A percentile compares a stretch with the other conserved stretches of the same genome.
These are phyloP conservation scores for Aechmea fasciata DNA, from an alignment of 176 grass and related monocot genomes.

Conservation along the genomic window DNA sequence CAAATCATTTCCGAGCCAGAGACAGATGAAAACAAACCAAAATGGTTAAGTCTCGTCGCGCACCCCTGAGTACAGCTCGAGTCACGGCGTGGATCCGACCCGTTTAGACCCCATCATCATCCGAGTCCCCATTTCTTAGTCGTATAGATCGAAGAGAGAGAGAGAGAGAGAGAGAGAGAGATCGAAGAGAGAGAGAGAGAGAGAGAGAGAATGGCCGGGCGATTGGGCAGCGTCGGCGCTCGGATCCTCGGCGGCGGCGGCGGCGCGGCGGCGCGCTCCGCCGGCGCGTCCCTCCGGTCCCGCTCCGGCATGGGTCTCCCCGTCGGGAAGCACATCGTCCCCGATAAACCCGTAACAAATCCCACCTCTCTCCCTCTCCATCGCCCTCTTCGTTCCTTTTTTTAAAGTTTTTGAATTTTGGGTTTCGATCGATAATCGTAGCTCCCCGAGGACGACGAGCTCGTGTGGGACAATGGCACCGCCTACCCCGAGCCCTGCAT, in stretches of 20 bases:
- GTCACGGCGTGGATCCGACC: background rate
- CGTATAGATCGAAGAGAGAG: background rate
- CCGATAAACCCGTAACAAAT: slow-evolving; percentile 70
- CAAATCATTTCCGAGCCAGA: no score
- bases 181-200: background rate
- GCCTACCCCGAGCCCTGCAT: slow-evolving; percentile 85
- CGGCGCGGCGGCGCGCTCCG: slow-evolving; percentile 55
- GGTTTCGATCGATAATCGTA: slow-evolving; percentile 19
- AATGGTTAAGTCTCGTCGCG: no score
- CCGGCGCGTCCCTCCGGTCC: slow-evolving; percentile 47
- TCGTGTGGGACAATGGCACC: slow-evolving; percentile 95
- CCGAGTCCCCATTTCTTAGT: background rate
- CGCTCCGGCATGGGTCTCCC: slow-evolving; percentile 92
- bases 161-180: background rate
- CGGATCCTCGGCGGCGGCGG: slow-evolving; percentile 73
- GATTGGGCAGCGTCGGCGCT: slow-evolving; percentile 53
- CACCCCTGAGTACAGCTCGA: no score
- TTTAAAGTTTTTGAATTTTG: background rate
- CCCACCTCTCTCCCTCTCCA: background rate
- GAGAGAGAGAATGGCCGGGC: slow-evolving; percentile 49
- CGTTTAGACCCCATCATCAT: background rate
- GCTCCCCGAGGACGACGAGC: slow-evolving; percentile 61
- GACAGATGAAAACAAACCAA: no score
- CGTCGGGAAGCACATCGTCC: slow-evolving; percentile 83
- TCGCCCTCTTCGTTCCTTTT: background rate